These are phyloP conservation scores for Eucalyptus erythrocorys DNA, from an alignment of 345 rosid species.

Conservation along the genomic window DNA sequence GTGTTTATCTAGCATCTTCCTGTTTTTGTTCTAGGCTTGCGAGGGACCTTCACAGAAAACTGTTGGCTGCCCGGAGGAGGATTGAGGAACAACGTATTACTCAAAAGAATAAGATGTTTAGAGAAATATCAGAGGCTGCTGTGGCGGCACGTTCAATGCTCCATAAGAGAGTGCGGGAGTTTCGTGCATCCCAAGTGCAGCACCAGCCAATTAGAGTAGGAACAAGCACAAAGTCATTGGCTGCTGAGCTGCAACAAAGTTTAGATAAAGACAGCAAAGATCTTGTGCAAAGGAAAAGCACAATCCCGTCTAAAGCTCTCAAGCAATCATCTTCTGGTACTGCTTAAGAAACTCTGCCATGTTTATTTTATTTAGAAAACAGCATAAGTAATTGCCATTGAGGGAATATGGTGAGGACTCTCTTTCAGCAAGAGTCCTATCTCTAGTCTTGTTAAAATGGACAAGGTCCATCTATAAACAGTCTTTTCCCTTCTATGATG, in stretches of 20 bases:
- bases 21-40: slow-evolving; percentile 38
- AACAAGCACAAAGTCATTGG: slow-evolving; percentile 5
- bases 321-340: slow-evolving; percentile 30
- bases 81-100: slow-evolving; percentile 34
- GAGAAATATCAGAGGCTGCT: slow-evolving; percentile 50
- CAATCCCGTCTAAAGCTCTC: slow-evolving; percentile 13
- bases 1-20: neutral
- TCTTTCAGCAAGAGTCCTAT: neutral
- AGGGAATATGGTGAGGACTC: neutral
- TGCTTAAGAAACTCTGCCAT: neutral
- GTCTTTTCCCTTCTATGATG: neutral
- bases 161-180: slow-evolving; percentile 52
- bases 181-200: slow-evolving; percentile 32
- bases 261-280: slow-evolving; percentile 2
- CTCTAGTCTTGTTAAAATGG: neutral
- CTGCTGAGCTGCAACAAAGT: neutral
- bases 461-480: neutral
- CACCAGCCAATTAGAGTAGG: slow-evolving; percentile 11
- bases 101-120: slow-evolving; percentile 34
- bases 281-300: neutral
- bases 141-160: slow-evolving; percentile 42
- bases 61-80: slow-evolving; percentile 34
- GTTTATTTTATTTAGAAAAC: neutral
- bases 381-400: neutral
- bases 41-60: slow-evolving; percentile 39